These are phyloP conservation scores for Trichoderma citrinoviride DNA, from an alignment of 2,329 filamentous ascomycete species.

Conservation along the genomic window DNA sequence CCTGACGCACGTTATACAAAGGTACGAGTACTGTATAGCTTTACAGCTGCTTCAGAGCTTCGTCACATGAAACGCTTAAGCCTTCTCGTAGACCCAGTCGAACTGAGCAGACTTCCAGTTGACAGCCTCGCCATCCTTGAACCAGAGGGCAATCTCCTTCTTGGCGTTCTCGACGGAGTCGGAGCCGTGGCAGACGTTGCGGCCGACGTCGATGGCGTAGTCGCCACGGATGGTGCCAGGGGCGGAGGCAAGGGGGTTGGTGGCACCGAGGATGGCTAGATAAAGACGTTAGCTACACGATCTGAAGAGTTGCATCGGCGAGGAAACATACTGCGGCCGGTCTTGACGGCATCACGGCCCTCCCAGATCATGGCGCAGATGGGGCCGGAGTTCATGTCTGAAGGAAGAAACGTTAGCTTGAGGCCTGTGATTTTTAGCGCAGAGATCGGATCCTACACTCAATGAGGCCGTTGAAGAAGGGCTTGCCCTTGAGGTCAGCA, in stretches of 20 bases:
- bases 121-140: slow-evolving; percentile 82
- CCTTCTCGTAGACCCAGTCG: slow-evolving; percentile 98
- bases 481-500: slow-evolving; percentile 85
- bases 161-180: slow-evolving; percentile 98
- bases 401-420: slow-evolving; percentile 20
- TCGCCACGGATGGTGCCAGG: slow-evolving; percentile 98
- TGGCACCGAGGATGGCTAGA: slow-evolving; percentile 87
- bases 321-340: slow-evolving; percentile 71
- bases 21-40: neutral
- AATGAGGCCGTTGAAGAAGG: slow-evolving; percentile 95
- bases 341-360: slow-evolving; percentile 98
- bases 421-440: neutral
- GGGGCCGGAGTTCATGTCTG: slow-evolving; percentile 95
- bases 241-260: slow-evolving; percentile 92
- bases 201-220: slow-evolving; percentile 76
- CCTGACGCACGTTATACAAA: slow-evolving; percentile 22
- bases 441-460: slow-evolving; percentile 63
- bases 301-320: neutral
- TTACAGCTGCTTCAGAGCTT: neutral
- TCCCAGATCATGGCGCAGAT: slow-evolving; percentile 99
- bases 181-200: slow-evolving; percentile 99
- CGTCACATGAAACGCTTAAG: slow-evolving; percentile 37
- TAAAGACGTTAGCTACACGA: slow-evolving; percentile 25
- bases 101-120: slow-evolving; percentile 80
- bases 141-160: slow-evolving; percentile 99